These are phyloP conservation scores for Rickenella mellea DNA, from an alignment of 768 basidiomycete genomes.

Conservation along the genomic window DNA sequence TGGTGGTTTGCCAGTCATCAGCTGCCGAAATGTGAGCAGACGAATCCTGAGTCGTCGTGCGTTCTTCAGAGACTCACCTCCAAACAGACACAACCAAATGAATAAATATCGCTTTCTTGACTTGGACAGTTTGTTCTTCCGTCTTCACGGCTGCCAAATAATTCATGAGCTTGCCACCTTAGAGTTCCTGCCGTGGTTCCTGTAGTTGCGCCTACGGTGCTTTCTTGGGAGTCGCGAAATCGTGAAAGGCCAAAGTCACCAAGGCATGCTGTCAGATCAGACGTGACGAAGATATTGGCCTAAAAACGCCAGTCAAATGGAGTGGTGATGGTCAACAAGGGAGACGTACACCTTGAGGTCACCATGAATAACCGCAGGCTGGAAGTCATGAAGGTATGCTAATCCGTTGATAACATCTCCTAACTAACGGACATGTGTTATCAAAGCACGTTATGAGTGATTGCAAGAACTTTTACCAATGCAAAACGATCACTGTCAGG, in stretches of 20 bases:
- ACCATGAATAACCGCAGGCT: not conserved
- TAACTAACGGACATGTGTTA: too few species aligned
- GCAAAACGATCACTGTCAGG: too few species aligned
- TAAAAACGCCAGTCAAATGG: too few species aligned
- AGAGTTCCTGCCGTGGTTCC: not conserved
- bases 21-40: too few species aligned
- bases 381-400: not conserved
- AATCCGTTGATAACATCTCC: not conserved
- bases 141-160: not conserved
- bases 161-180: not conserved
- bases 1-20: too few species aligned
- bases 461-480: too few species aligned
- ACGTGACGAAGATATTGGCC: constrained; percentile 11
- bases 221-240: constrained; percentile 6
- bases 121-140: not conserved
- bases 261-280: constrained; percentile 5
- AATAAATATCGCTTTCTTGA: not conserved
- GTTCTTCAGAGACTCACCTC: too few species aligned
- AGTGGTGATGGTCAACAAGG: too few species aligned
- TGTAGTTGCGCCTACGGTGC: not conserved
- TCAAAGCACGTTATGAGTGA: too few species aligned
- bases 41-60: too few species aligned
- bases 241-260: constrained; percentile 12
- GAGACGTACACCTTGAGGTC: not conserved
- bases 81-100: not conserved